phyloP scores from a whole-genome alignment of 2,329 filamentous ascomycete genomes.

The Colletotrichum agaves region DNA sequence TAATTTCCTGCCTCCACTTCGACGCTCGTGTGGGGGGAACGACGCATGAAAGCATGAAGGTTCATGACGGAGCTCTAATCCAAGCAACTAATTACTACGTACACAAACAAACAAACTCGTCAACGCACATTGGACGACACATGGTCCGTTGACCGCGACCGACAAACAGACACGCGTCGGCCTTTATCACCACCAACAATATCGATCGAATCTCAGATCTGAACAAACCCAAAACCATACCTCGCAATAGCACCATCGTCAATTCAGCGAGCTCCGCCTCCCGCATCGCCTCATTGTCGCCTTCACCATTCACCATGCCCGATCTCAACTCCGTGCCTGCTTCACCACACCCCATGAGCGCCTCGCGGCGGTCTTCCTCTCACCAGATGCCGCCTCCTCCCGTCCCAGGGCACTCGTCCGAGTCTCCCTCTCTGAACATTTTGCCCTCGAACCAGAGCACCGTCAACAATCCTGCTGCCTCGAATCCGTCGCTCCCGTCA shows the following conservation, averaged over 20 bases:
- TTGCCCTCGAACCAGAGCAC: slow-evolving; percentile 66
- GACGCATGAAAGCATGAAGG: slow-evolving; percentile 33
- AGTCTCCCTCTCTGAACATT: slow-evolving; percentile 61
- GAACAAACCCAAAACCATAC: slow-evolving; percentile 1
- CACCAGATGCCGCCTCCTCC: slow-evolving; percentile 56
- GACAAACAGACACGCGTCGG: slow-evolving; percentile 25
- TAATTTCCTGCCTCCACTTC: not conserved
- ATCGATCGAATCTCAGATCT: not conserved
- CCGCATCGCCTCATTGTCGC: not conserved
- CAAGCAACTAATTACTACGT: slow-evolving; percentile 20
- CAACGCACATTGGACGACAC: slow-evolving; percentile 19
- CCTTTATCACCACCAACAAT: not conserved
- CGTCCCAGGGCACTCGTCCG: slow-evolving; percentile 35
- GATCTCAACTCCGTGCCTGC: slow-evolving; percentile 67
- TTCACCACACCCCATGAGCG: slow-evolving; percentile 57
- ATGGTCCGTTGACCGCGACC: slow-evolving; percentile 14
- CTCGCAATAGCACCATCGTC: not conserved
- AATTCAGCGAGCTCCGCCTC: not conserved
- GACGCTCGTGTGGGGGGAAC: slow-evolving; percentile 6
- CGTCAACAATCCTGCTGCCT: slow-evolving; percentile 53
- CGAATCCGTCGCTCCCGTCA: slow-evolving; percentile 47
- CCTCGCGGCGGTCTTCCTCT: slow-evolving; percentile 56
- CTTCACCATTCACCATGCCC: slow-evolving; percentile 52
- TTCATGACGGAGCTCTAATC: slow-evolving; percentile 34
- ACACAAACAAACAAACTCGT: slow-evolving; percentile 18